Evolutionary conservation across 257 asterid genomes (phyloP).

Genomic region (Penstemon eatonii): DNA sequence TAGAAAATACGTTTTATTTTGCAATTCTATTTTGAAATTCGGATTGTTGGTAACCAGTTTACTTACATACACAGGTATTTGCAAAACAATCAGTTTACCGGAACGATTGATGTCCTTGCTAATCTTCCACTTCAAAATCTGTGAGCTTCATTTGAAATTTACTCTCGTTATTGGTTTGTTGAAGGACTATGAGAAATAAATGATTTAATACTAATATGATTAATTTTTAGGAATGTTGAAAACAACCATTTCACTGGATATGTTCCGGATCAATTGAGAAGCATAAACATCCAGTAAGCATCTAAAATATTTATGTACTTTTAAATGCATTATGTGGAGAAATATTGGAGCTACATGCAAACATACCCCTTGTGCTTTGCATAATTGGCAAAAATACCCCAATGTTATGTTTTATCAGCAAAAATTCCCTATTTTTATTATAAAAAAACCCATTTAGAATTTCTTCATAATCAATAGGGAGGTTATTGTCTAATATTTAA

Average conservation of each 20-base stretch:
- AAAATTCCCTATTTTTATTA: too few species aligned
- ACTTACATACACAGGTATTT: slow-evolving; percentile 61
- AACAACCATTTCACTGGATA: slow-evolving; percentile 89
- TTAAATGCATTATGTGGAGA: not conserved
- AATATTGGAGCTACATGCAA: too few species aligned
- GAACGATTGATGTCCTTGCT: slow-evolving; percentile 82
- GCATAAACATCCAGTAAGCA: slow-evolving; percentile 70
- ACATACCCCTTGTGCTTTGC: too few species aligned
- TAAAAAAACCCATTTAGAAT: too few species aligned
- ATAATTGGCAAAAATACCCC: too few species aligned
- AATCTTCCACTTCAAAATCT: slow-evolving; percentile 76
- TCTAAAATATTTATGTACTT: slow-evolving; percentile 5
- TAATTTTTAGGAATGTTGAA: slow-evolving; percentile 65
- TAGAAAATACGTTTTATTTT: not conserved
- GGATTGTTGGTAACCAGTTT: not conserved
- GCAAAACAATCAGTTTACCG: slow-evolving; percentile 91
- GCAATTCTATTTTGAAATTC: not conserved
- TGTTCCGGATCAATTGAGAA: slow-evolving; percentile 70
- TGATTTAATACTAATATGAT: slow-evolving; percentile 18
- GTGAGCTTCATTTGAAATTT: slow-evolving; percentile 45
- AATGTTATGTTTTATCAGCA: too few species aligned
- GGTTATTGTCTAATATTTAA: too few species aligned
- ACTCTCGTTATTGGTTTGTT: not conserved
- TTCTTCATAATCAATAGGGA: too few species aligned
- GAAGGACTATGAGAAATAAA: not conserved